Conservation (phyloP, 176 grass and related monocot species). For the Stipa capillata region DNA sequence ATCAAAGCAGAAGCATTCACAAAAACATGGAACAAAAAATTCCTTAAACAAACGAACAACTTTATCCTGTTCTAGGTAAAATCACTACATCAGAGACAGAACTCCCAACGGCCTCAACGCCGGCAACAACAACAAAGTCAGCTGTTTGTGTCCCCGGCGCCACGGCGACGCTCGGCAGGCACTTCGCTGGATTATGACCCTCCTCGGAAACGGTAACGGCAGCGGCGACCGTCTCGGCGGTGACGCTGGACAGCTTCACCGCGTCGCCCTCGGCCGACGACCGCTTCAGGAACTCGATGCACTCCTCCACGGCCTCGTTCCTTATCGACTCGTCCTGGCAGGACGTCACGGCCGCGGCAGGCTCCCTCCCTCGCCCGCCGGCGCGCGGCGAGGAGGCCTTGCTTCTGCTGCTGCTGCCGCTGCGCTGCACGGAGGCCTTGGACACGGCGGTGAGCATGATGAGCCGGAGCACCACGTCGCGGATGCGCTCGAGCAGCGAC, state of each 20-base stretch:
- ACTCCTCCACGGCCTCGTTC: constrained; percentile 63
- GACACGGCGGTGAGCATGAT: constrained; percentile 67
- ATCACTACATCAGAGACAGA: neutral
- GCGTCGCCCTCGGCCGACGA: constrained; percentile 57
- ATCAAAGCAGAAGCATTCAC: constrained; percentile 10
- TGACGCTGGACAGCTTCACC: constrained; percentile 23
- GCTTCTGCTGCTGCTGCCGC: neutral
- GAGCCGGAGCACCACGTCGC: constrained; percentile 55
- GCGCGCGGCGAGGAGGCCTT: constrained; percentile 21
- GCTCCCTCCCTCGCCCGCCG: neutral
- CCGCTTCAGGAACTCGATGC: constrained; percentile 75
- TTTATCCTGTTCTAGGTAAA: neutral
- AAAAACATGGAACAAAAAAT: neutral
- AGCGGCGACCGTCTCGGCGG: neutral
- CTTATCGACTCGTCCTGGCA: constrained; percentile 41
- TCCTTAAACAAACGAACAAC: neutral
- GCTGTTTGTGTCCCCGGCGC: neutral
- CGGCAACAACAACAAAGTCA: neutral
- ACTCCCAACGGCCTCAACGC: neutral
- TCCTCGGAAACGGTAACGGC: too few relatives aligned
- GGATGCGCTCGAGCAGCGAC: constrained; percentile 59
- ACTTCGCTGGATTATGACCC: neutral
- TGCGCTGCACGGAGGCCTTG: constrained; percentile 10
- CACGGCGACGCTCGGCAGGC: neutral
- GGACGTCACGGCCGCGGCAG: constrained; percentile 9